A percentile compares a stretch with the other conserved stretches of the same genome.
These are phyloP conservation scores for Capsicum baccatum DNA, from an alignment of 257 asterid species.

Conservation along the genomic window DNA sequence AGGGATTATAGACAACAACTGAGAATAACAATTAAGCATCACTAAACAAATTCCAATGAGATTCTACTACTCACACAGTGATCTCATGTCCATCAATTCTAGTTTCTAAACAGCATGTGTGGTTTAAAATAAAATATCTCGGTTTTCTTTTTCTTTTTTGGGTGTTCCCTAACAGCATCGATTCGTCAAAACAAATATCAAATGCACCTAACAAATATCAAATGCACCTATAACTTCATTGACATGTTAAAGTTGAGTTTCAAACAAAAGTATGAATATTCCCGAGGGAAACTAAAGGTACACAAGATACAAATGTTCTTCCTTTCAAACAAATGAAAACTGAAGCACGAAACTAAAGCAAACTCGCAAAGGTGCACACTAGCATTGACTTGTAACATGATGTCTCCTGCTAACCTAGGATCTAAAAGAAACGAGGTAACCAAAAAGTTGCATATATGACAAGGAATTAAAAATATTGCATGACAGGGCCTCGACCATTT, in stretches of 20 bases:
- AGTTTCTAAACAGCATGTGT: not conserved
- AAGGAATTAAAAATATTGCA: constrained; percentile 27
- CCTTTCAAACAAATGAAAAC: constrained; percentile 21
- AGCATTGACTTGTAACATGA: constrained; percentile 45
- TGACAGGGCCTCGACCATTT: constrained; percentile 30
- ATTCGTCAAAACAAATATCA: not conserved
- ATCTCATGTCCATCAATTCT: not conserved
- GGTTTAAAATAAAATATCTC: not conserved
- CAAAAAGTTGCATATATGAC: constrained; percentile 29
- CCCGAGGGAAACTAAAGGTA: not conserved
- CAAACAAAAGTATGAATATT: not conserved
- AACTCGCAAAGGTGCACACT: constrained; percentile 22
- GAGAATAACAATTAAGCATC: constrained; percentile 24
- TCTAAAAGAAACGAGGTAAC: constrained; percentile 25
- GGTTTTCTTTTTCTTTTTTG: not conserved
- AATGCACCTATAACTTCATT: not conserved
- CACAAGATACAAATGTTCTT: constrained; percentile 20
- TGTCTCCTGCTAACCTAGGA: constrained; percentile 47
- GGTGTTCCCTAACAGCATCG: not conserved
- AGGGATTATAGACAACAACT: not conserved
- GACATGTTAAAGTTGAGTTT: not conserved
- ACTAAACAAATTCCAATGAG: not conserved
- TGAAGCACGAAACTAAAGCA: not conserved
- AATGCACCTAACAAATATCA: constrained; percentile 7
- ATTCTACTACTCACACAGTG: not conserved